Conservation (phyloP, 2,329 filamentous ascomycete species). For the Aspergillus clavatus region DNA sequence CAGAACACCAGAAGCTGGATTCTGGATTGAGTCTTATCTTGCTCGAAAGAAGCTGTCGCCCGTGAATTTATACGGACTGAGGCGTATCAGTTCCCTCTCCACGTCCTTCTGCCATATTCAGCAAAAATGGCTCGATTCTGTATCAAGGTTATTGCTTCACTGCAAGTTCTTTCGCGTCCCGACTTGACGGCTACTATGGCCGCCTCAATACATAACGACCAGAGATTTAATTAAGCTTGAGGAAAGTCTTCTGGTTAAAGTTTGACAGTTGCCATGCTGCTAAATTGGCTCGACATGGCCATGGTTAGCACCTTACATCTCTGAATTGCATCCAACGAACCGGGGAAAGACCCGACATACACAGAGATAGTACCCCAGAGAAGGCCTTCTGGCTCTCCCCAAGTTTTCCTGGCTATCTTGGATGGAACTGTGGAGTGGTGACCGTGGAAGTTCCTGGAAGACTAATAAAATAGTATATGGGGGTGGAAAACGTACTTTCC, state of each 20-base stretch:
- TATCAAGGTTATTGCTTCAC: no score
- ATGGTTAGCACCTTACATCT: background rate
- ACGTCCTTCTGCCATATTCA: no score
- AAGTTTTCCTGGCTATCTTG: background rate
- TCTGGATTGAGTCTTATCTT: no score
- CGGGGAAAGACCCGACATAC: conserved; percentile 18
- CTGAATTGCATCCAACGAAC: conserved; percentile 19
- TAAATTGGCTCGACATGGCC: background rate
- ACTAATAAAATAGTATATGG: background rate
- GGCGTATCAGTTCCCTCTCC: no score
- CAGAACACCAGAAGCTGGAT: background rate
- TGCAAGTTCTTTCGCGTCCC: no score
- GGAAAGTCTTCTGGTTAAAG: no score
- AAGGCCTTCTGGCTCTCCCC: background rate
- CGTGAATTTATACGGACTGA: no score
- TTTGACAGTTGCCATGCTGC: background rate
- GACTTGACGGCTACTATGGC: no score
- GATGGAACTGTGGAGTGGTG: conserved; percentile 4
- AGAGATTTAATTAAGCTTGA: no score
- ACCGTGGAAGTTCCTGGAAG: conserved; percentile 8
- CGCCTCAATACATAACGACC: no score
- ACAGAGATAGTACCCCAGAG: conserved; percentile 1
- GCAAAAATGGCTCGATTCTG: no score
- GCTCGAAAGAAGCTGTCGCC: no score
- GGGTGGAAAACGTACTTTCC: conserved; percentile 1